These are phyloP conservation scores for Monascus ruber DNA, from an alignment of 2,329 filamentous ascomycete species.

Conservation along the genomic window DNA sequence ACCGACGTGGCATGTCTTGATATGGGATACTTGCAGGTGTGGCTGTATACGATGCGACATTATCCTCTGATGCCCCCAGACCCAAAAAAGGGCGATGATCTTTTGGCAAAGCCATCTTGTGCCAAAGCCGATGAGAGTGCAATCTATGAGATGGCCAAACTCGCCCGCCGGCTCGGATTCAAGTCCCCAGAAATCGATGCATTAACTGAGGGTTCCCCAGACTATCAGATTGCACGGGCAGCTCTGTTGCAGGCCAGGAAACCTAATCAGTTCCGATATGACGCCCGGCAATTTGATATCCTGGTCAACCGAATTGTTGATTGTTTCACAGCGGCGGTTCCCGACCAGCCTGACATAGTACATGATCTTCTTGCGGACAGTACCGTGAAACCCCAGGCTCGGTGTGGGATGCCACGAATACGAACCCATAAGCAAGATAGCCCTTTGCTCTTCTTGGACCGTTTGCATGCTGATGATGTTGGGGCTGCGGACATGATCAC, in stretches of 20 bases:
- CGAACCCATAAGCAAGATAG: constrained; percentile 6
- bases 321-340: constrained; percentile 8
- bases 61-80: constrained; percentile 8
- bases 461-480: constrained; percentile 6
- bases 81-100: constrained; percentile 1
- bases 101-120: constrained; percentile 3
- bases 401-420: constrained; percentile 6
- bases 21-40: constrained; percentile 16
- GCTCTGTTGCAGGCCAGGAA: constrained; percentile 12
- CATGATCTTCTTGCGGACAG: constrained; percentile 1
- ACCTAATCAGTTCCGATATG: constrained; percentile 8
- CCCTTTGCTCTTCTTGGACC: constrained; percentile 12
- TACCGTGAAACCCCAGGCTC: constrained; percentile 5
- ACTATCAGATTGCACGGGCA: constrained; percentile 9
- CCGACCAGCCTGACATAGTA: constrained; percentile 2
- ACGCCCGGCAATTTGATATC: constrained; percentile 6
- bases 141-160: constrained; percentile 9
- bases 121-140: constrained; percentile 8
- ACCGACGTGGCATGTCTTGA: constrained; percentile 4
- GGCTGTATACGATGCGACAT: constrained; percentile 19
- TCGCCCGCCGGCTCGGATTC: constrained; percentile 11
- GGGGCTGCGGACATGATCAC: constrained; percentile 7
- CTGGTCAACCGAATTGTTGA: constrained; percentile 7
- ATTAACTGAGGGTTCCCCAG: constrained; percentile 8
- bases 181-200: constrained; percentile 7